Evolutionary conservation across 2,329 filamentous ascomycete genomes (phyloP), one percentile per base, ranked within the genome.

Genomic region (Aspergillus sp.): DNA sequence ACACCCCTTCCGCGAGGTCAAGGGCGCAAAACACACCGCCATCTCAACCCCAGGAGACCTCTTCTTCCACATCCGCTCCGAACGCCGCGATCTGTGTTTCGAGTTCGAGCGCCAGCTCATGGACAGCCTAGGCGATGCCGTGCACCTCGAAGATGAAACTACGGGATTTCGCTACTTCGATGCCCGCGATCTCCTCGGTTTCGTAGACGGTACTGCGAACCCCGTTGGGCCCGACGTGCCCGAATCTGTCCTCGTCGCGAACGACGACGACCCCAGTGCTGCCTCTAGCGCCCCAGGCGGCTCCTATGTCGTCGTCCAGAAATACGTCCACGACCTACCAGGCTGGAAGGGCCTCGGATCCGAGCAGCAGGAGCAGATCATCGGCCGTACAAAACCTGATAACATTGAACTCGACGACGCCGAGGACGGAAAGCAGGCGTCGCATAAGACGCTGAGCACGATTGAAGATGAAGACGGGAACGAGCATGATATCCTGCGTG

Each of bases 91-190:
- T 62, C 62, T 86, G 21, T 81, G 79, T 63, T 86, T 86, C 59
- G 84, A 86, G 64, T 82, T 86, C 55, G 83, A 86, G 70, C 73
- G 79, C 33, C 83, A 85, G 62, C 66, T 86, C 11, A 70, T 85
- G 64, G 76, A 79, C 14, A 61, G 66, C 2, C 74, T 86, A 0
- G 81, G 80, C 0, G 77, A 78, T 44, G 59, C 79, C 3, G 35
- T 37, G 14, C 12, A 14, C 3, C 35, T 37, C 0, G 35, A 14
- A 6, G 35, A 37, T 1, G 35, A n/a, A 5, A 37, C 35, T 2
- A n/a, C 15, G 14, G 35, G 35, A 3, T 37, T 37, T 0, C 7
- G 35, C 6, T 37, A 37, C 4, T 37, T 37, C 6, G 35, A 37
- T 7, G 14, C 35, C 4, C 35, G 35, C 15, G 35, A 37, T 37